Base-by-base conservation (phyloP, 2,329 filamentous ascomycete species). In the Pyrenochaeta sp. region DNA sequence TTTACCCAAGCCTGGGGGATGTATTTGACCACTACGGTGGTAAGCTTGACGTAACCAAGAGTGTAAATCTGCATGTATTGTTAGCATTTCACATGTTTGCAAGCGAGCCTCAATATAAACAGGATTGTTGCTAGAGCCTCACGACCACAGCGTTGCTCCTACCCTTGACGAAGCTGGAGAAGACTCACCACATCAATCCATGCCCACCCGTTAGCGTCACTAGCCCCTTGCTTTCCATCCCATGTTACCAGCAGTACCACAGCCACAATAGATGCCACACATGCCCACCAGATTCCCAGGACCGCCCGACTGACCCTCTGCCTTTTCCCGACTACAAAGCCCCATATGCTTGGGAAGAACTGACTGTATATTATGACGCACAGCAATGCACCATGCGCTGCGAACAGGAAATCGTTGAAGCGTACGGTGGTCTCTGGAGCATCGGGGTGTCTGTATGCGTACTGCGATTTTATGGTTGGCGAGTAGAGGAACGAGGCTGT, bases 11-110 rank as follows among this genome's bases (percentile, higher is more conserved):
- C 71, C 41, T 76, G 74, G 4, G 95, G 95, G 41, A 91, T 87
- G 77, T 97, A 98, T 79, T 99, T 99, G 77, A 96, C 85, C 21
- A 97, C 79, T 0, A 94, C 97, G 61, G 96, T 86, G 49, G 93
- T 76, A 30, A 99, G 82, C 78, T 99, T 99, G 72, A 96, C 88
- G 72, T 96, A 96, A 36, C 91, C 91, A 29, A 96, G 79, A 11
- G 89, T 85, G 68, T 88, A 86, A 29, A 87, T 78, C 85, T 68
- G 30, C 2, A 15, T 31, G 5, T 20, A 42, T 63, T 55, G 56
- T 43, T 27, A 27, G 23, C 9, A 27, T 27, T 27, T 4, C 23
- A 27, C 23, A 27, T 27, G 23, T 27, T 9, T 27, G 23, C 23
- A 27, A 27, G 4, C 23, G 9, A 27, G 23, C 23, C 23, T 27